Evolutionary conservation across 345 rosid species (phyloP).

Genomic region (Toxicodendron radicans): DNA sequence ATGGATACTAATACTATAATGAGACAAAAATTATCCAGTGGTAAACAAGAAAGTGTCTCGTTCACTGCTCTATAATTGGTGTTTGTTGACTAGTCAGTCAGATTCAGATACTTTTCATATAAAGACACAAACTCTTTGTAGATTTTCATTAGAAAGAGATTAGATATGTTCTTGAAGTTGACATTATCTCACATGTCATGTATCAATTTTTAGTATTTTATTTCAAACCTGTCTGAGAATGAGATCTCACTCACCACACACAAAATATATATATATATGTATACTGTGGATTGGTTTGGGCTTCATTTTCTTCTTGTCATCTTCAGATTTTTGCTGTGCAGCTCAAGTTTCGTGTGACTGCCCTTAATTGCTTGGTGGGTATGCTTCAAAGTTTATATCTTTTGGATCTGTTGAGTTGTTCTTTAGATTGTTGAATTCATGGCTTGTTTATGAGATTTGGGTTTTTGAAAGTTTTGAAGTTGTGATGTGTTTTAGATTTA

Average conservation of each 20-base stretch:
- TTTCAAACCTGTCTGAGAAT: background rate
- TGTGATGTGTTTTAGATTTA: background rate
- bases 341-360: background rate
- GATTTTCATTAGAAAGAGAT: constrained; percentile 9
- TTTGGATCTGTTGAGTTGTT: constrained; percentile 19
- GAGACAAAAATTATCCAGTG: too few species aligned
- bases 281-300: background rate
- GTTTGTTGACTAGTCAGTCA: constrained; percentile 11
- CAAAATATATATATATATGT: too few species aligned
- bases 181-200: background rate
- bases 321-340: constrained; percentile 11
- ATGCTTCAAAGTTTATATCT: constrained; percentile 8
- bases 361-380: constrained; percentile 9
- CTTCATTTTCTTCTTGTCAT: background rate
- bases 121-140: background rate
- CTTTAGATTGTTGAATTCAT: background rate
- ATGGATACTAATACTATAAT: too few species aligned
- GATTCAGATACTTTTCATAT: background rate
- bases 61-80: constrained; percentile 14
- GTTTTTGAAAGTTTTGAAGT: constrained; percentile 2
- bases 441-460: constrained; percentile 9
- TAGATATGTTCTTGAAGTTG: constrained; percentile 19
- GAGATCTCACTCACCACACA: background rate
- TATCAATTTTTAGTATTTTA: background rate
- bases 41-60: background rate